These are phyloP conservation scores for Globisporangium mamillatum DNA, from an alignment of 352 stramenopile species.

Conservation along the genomic window DNA sequence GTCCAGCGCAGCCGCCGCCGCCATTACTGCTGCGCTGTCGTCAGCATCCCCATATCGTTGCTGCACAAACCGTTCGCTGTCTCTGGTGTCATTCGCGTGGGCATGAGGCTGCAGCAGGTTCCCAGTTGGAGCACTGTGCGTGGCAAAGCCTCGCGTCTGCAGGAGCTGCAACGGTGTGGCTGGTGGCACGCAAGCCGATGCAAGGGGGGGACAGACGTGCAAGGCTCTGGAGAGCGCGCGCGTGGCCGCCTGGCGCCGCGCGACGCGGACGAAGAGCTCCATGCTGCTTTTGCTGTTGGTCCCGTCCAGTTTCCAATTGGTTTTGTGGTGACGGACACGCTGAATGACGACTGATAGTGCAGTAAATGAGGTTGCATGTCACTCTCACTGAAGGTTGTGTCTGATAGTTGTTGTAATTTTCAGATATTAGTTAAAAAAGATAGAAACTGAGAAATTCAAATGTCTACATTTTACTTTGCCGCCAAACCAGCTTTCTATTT, in stretches of 20 bases:
- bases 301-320: constrained; percentile 4
- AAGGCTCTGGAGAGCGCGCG: neutral
- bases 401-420: too few species aligned
- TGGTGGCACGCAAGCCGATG: neutral
- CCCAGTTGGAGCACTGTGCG: neutral
- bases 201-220: neutral
- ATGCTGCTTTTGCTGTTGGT: neutral
- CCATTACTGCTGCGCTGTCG: neutral
- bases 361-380: too few species aligned
- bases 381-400: too few species aligned
- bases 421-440: too few species aligned
- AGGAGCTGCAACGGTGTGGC: neutral
- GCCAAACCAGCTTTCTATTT: too few species aligned
- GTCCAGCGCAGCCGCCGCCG: neutral
- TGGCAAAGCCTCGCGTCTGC: constrained; percentile 6
- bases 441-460: too few species aligned
- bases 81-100: neutral
- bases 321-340: too few species aligned
- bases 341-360: too few species aligned
- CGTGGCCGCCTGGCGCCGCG: neutral
- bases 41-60: neutral
- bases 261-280: constrained; percentile 7
- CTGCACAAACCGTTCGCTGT: neutral
- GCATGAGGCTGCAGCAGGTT: constrained; percentile 9
- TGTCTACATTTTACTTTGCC: too few species aligned